Evolutionary conservation across 2,329 filamentous ascomycete species (phyloP).

Genomic region (Cadophora malorum): DNA sequence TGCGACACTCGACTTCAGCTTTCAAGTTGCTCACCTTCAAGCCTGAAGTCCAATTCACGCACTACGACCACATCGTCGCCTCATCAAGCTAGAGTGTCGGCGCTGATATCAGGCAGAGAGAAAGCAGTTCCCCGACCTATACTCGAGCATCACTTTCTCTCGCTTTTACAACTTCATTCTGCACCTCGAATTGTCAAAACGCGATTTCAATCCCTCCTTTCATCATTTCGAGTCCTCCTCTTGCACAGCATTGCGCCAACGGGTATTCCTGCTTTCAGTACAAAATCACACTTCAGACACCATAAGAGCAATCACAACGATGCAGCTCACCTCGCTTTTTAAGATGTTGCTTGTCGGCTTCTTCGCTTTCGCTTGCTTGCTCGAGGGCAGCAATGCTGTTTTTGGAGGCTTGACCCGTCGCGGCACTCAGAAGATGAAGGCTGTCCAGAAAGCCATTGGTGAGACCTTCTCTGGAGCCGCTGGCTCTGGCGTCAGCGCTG

Average conservation of each 20-base stretch:
- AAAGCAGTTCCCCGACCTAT: background rate
- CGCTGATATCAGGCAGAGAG: background rate
- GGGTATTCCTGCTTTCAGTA: too few species aligned
- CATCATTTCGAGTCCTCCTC: too few species aligned
- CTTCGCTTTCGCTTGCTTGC: background rate
- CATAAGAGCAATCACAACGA: background rate
- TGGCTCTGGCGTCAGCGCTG: background rate
- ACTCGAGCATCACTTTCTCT: background rate
- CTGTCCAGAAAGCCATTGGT: background rate
- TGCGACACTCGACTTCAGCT: too few species aligned
- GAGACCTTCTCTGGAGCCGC: background rate
- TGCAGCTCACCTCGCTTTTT: background rate
- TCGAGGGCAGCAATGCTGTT: background rate
- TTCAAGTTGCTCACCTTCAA: background rate
- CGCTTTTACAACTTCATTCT: background rate
- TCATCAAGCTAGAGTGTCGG: background rate
- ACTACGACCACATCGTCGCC: background rate
- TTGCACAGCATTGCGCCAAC: background rate
- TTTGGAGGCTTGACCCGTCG: background rate
- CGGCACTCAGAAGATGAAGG: background rate
- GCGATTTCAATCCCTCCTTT: too few species aligned
- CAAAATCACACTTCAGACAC: background rate
- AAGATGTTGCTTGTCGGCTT: background rate
- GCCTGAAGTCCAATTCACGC: background rate
- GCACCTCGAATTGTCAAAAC: background rate